These are phyloP conservation scores for Hemileccinum rubropunctum DNA, from an alignment of 768 basidiomycete genomes.

Conservation along the genomic window DNA sequence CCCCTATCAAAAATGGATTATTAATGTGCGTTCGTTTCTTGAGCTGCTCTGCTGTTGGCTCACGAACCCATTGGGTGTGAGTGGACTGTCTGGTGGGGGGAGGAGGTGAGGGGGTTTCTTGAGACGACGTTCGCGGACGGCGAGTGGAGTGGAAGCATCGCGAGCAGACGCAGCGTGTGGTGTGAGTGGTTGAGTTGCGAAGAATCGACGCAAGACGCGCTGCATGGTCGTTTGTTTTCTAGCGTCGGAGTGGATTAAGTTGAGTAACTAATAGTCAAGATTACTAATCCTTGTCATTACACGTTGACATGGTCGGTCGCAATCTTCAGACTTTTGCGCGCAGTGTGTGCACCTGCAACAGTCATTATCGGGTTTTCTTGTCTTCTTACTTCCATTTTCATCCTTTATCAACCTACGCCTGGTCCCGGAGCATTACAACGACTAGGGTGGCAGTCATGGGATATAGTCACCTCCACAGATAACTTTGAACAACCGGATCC, in stretches of 20 bases:
- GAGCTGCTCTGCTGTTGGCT: background rate
- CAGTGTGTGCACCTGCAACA: constrained; percentile 56
- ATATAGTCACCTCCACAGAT: constrained; percentile 47
- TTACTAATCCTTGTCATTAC: too few species aligned
- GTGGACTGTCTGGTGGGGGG: constrained; percentile 42
- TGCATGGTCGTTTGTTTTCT: too few species aligned
- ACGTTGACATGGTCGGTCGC: too few species aligned
- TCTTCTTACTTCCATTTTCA: constrained; percentile 72
- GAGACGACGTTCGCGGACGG: constrained; percentile 66
- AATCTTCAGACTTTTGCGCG: constrained; percentile 53
- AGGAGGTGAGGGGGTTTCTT: constrained; percentile 43
- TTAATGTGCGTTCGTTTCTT: constrained; percentile 2
- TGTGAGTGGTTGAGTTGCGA: constrained; percentile 34
- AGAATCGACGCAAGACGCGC: background rate
- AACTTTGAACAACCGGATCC: too few species aligned
- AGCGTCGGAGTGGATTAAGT: too few species aligned
- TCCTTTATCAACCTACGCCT: constrained; percentile 75
- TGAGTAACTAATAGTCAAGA: too few species aligned
- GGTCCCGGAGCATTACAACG: constrained; percentile 70
- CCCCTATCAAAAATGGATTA: constrained; percentile 13
- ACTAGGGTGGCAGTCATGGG: constrained; percentile 92
- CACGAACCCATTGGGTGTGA: constrained; percentile 51
- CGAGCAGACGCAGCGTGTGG: constrained; percentile 47
- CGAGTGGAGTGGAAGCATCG: constrained; percentile 68
- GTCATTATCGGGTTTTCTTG: constrained; percentile 65